Percentiles rank a stretch among this genome's conserved stretches.
phyloP scores from a whole-genome alignment of 495 filamentous ascomycete genomes.

The Tricharina praecox region DNA sequence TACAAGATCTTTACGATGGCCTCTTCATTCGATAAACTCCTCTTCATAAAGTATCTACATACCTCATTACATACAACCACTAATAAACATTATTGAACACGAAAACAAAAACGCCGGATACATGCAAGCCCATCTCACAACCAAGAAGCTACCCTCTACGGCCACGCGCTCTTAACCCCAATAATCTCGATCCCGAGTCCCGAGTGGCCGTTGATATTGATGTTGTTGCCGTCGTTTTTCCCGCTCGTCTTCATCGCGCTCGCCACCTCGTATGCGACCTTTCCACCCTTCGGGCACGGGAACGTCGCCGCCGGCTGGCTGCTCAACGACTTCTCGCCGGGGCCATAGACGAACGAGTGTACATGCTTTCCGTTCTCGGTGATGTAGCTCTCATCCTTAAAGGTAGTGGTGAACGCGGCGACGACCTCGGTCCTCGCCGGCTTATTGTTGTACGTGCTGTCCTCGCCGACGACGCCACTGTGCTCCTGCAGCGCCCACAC shows the following conservation, averaged over 20 bases:
- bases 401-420: neutral
- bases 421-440: neutral
- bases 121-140: too few relatives aligned
- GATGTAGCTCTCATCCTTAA: neutral
- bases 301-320: too few relatives aligned
- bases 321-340: too few relatives aligned
- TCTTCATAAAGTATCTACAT: too few relatives aligned
- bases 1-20: too few relatives aligned
- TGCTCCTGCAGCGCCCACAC: neutral
- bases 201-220: neutral
- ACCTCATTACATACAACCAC: too few relatives aligned
- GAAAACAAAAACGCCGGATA: neutral
- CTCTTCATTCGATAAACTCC: too few relatives aligned
- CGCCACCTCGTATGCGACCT: neutral
- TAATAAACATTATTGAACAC: too few relatives aligned
- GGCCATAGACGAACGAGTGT: neutral
- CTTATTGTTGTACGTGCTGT: neutral
- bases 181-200: slow-evolving; percentile 2
- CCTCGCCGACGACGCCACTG: too few relatives aligned
- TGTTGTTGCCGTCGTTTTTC: neutral
- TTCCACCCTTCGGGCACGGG: neutral
- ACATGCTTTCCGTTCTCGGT: neutral
- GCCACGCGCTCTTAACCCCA: neutral
- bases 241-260: neutral
- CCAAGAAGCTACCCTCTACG: too few relatives aligned